Conservation (phyloP, 192 early-diverging fungal genomes). For the Podochytrium sp. region DNA sequence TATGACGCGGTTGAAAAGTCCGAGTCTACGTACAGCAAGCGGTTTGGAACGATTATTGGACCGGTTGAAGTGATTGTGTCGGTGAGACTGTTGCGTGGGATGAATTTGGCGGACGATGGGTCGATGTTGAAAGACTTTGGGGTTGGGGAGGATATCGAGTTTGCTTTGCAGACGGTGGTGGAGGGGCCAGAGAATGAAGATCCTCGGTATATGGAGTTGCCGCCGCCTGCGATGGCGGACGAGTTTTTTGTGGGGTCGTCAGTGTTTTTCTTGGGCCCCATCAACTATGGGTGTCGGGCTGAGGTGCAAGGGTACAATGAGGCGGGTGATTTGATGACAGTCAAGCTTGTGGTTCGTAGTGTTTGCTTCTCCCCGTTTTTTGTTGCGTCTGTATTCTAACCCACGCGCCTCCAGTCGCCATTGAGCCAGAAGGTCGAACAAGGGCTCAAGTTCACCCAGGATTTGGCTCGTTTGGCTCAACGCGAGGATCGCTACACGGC, state of each 20-base stretch:
- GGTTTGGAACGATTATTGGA: conserved; percentile 73
- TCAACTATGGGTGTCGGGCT: conserved; percentile 73
- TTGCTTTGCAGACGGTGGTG: conserved; percentile 69
- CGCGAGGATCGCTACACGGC: conserved; percentile 58
- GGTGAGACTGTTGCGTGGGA: conserved; percentile 29
- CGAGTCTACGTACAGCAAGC: conserved; percentile 69
- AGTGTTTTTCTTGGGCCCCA: conserved; percentile 82
- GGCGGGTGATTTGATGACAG: conserved; percentile 19
- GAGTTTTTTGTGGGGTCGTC: conserved; percentile 73
- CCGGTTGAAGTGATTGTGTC: conserved; percentile 51
- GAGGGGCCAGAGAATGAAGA: conserved; percentile 63
- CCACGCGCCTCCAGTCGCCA: background rate
- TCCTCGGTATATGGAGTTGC: conserved; percentile 72
- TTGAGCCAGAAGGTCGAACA: conserved; percentile 25
- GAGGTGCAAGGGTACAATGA: conserved; percentile 59
- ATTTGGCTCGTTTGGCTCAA: conserved; percentile 41
- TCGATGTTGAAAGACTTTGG: conserved; percentile 75
- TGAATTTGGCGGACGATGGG: conserved; percentile 69
- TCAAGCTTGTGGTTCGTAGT: conserved; percentile 22
- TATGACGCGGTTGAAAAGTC: conserved; percentile 59
- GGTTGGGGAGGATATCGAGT: conserved; percentile 21
- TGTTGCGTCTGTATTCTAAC: background rate
- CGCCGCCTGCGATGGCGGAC: conserved; percentile 65
- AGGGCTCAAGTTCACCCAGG: conserved; percentile 33
- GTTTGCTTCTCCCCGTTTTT: background rate